Evolutionary conservation across 2,329 filamentous ascomycete genomes (phyloP), one percentile per base, ranked within the genome.

Genomic region (Aureobasidium sp.): DNA sequence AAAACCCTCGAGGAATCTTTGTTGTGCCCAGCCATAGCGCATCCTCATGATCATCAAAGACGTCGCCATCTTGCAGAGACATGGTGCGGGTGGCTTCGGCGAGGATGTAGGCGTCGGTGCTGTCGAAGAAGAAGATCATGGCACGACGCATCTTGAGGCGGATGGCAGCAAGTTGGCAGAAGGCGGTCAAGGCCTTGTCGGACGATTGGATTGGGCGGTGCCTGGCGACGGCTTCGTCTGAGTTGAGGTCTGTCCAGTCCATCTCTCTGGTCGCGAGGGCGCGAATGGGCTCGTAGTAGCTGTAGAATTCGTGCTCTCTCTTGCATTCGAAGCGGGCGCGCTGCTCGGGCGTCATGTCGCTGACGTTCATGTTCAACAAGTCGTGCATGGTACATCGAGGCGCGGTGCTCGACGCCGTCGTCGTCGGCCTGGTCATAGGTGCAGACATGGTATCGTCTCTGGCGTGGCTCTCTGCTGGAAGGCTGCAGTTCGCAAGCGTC

Each of bases 31-130:
- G 74, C 75, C 75, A 68, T 59, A 73, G 59, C 57, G 71, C 62
- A 70, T 73, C 64, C 63, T 69, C 52, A 61, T 69, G 53, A 2
- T 71, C 64, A 8, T 77, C 74, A 5, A 76, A 73, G 42, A 69
- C 69, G 3, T 68, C 62, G 27, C 67, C 67, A 36, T 78, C 66
- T 32, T 72, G 71, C 8, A 79, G 67, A 54, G 71, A 71, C 7
- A 75, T 66, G 0, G 74, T 75, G 62, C 72, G 74, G 3, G 78
- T 79, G 16, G 78, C 75, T 66, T 83, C 80, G 21, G 78, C 78
- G 15, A 83, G 68, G 30, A 82, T 76, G 62, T 78, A 81, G 64
- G 81, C 78, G 25, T 70, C 73, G 7, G 77, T 72, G 25, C 74
- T 72, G 65, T 81, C 79, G 60, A 82, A 77, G 13, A 82, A 71